These are phyloP conservation scores for Beauveria australis DNA, from an alignment of 2,329 filamentous ascomycete genomes.

Conservation along the genomic window DNA sequence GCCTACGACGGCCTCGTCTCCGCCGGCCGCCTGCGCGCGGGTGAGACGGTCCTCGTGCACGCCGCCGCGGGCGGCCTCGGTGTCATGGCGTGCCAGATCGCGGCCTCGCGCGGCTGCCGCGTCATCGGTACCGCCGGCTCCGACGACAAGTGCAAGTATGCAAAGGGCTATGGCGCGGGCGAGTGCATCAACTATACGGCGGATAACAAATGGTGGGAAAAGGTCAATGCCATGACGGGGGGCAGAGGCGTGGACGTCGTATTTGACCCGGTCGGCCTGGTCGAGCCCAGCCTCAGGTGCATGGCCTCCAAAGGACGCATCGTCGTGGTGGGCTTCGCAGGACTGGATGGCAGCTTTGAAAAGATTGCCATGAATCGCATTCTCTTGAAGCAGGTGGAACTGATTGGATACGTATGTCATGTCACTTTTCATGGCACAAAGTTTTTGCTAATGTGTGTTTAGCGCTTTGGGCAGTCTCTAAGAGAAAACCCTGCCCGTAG, in stretches of 20 bases:
- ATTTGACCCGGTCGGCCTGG: constrained; percentile 49
- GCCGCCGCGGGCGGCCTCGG: constrained; percentile 48
- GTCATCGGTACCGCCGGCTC: constrained; percentile 46
- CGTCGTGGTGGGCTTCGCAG: constrained; percentile 52
- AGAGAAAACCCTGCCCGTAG: constrained; percentile 39
- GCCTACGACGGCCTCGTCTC: constrained; percentile 41
- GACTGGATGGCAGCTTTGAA: constrained; percentile 43
- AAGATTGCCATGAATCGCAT: constrained; percentile 45
- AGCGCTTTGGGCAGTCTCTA: constrained; percentile 49
- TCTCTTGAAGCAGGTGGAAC: constrained; percentile 41
- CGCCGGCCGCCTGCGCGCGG: constrained; percentile 31
- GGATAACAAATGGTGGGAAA: constrained; percentile 38
- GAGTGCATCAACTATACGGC: constrained; percentile 31
- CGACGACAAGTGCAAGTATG: constrained; percentile 34
- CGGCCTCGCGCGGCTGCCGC: constrained; percentile 40
- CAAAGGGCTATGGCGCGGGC: constrained; percentile 31
- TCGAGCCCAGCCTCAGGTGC: constrained; percentile 45
- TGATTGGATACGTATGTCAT: constrained; percentile 42
- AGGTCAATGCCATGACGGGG: constrained; percentile 37
- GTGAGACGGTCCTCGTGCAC: constrained; percentile 45
- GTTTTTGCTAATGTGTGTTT: neutral
- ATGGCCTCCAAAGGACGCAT: constrained; percentile 45
- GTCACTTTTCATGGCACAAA: neutral
- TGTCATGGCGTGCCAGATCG: constrained; percentile 47
- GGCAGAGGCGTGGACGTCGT: constrained; percentile 48